phyloP scores from a whole-genome alignment of 805 yeast species.

The Tetrapisispora iriomotensis region DNA sequence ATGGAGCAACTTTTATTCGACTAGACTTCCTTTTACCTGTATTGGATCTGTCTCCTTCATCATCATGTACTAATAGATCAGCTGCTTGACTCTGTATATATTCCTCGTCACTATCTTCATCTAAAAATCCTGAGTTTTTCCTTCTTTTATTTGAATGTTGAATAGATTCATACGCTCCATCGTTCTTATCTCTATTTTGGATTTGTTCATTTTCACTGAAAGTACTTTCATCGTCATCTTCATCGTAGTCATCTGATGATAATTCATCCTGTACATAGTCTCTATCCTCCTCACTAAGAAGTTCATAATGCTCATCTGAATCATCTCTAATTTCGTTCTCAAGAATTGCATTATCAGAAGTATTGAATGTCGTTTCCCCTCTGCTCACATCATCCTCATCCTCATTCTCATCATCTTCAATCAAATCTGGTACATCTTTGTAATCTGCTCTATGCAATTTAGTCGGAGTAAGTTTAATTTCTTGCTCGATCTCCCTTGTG shows the following conservation, averaged over 20 bases:
- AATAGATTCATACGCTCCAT: neutral
- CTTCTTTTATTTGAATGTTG: neutral
- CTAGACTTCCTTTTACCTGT: slow-evolving; percentile 50
- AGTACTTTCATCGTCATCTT: neutral
- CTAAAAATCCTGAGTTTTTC: slow-evolving; percentile 5
- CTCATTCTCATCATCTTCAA: slow-evolving; percentile 63
- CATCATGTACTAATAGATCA: neutral
- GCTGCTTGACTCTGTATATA: slow-evolving; percentile 1
- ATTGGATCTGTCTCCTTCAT: slow-evolving; percentile 8
- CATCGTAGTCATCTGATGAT: slow-evolving; percentile 6
- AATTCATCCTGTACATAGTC: slow-evolving; percentile 26
- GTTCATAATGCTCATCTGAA: slow-evolving; percentile 13
- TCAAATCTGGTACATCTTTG: slow-evolving; percentile 56
- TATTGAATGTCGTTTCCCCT: slow-evolving; percentile 23
- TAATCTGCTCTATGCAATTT: slow-evolving; percentile 25
- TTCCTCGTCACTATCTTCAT: slow-evolving; percentile 6
- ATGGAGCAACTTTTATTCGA: slow-evolving; percentile 56
- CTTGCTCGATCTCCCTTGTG: slow-evolving; percentile 5
- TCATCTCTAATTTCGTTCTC: slow-evolving; percentile 18
- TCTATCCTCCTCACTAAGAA: slow-evolving; percentile 24
- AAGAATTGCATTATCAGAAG: slow-evolving; percentile 26
- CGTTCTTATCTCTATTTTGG: neutral
- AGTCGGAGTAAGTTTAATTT: slow-evolving; percentile 15
- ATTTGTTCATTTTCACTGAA: slow-evolving; percentile 9
- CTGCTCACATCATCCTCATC: slow-evolving; percentile 7